These are phyloP conservation scores for Ceratocystis papillata DNA, from an alignment of 2,329 filamentous ascomycete genomes.

Conservation along the genomic window DNA sequence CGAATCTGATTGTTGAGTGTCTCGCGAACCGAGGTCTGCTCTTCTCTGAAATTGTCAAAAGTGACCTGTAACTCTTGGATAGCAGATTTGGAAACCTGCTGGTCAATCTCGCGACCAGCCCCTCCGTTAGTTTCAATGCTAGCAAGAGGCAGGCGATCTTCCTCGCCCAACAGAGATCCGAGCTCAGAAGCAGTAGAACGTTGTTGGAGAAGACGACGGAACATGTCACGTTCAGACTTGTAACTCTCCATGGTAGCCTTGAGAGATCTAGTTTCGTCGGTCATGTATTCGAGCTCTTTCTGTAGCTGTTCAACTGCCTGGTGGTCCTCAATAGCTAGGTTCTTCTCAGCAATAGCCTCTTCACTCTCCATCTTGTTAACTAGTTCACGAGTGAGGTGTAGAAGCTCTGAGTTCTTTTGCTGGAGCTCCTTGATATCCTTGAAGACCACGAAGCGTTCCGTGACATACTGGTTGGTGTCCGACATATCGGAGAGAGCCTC, in stretches of 20 bases:
- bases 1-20: slow-evolving; percentile 79
- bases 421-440: slow-evolving; percentile 75
- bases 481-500: slow-evolving; percentile 63
- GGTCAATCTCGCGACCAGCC: slow-evolving; percentile 47
- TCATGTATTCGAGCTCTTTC: slow-evolving; percentile 60
- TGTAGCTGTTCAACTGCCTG: slow-evolving; percentile 64
- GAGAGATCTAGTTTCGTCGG: slow-evolving; percentile 75
- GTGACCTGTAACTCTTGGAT: slow-evolving; percentile 80
- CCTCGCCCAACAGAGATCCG: slow-evolving; percentile 60
- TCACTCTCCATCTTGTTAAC: slow-evolving; percentile 85
- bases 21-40: slow-evolving; percentile 68
- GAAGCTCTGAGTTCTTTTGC: slow-evolving; percentile 73
- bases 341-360: slow-evolving; percentile 60
- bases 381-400: slow-evolving; percentile 72
- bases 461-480: slow-evolving; percentile 80
- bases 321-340: slow-evolving; percentile 52
- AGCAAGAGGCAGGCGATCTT: slow-evolving; percentile 47
- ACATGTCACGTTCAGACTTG: slow-evolving; percentile 93
- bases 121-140: slow-evolving; percentile 51
- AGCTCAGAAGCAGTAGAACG: slow-evolving; percentile 50
- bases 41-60: slow-evolving; percentile 80
- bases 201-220: slow-evolving; percentile 84
- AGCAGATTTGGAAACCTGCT: slow-evolving; percentile 54
- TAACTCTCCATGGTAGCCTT: slow-evolving; percentile 81
- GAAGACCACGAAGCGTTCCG: slow-evolving; percentile 79